These are phyloP conservation scores for Hemileccinum rubropunctum DNA, from an alignment of 768 basidiomycete genomes.

Conservation along the genomic window DNA sequence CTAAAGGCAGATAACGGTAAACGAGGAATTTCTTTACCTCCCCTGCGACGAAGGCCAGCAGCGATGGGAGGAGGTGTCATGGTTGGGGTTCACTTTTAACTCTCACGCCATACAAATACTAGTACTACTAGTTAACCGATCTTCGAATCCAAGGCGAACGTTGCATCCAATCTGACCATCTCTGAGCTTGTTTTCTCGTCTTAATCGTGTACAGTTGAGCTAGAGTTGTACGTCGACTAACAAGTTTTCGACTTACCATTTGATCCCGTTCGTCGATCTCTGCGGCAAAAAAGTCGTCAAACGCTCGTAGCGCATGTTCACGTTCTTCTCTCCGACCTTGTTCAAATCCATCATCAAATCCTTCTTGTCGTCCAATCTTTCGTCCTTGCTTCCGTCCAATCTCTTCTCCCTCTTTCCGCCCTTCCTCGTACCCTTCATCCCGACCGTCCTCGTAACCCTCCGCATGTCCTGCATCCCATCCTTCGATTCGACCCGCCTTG, in stretches of 20 bases:
- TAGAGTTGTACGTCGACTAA: neutral
- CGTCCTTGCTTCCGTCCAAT: slow-evolving; percentile 35
- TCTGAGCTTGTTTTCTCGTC: slow-evolving; percentile 22
- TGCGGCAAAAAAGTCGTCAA: slow-evolving; percentile 53
- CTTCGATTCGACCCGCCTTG: slow-evolving; percentile 43
- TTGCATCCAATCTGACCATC: slow-evolving; percentile 31
- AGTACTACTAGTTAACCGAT: too few relatives aligned
- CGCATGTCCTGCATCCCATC: slow-evolving; percentile 44
- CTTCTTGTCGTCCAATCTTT: slow-evolving; percentile 29
- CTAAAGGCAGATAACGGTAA: slow-evolving; percentile 77
- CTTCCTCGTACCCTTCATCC: slow-evolving; percentile 41
- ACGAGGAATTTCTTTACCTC: slow-evolving; percentile 63
- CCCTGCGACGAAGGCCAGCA: slow-evolving; percentile 53
- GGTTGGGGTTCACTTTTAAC: neutral
- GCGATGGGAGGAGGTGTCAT: slow-evolving; percentile 12
- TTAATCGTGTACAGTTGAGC: slow-evolving; percentile 17
- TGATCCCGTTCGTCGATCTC: slow-evolving; percentile 35
- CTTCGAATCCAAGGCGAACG: slow-evolving; percentile 13
- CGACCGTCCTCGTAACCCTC: slow-evolving; percentile 47
- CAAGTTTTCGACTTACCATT: slow-evolving; percentile 19
- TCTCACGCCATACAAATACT: slow-evolving; percentile 6
- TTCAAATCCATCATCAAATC: slow-evolving; percentile 34
- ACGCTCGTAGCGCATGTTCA: slow-evolving; percentile 50
- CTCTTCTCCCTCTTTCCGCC: slow-evolving; percentile 37
- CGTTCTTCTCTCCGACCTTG: slow-evolving; percentile 50